Conservation (phyloP, 176 grass and related monocot species). For the Bothriochloa decipiens region DNA sequence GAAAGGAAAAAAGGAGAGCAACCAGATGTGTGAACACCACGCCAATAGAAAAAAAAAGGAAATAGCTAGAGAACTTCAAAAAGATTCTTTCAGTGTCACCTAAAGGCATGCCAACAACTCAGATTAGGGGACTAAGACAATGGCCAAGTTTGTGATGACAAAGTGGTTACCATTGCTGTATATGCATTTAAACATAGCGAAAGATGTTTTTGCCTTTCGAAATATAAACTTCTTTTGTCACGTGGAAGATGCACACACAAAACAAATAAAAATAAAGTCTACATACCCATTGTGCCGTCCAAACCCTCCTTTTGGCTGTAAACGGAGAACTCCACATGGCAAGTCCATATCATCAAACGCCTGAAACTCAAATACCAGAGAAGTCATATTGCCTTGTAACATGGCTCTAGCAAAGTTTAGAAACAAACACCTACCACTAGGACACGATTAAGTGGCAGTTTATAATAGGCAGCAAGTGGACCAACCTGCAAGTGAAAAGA, state of each 20-base stretch:
- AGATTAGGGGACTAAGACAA: neutral
- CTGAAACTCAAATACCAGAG: constrained; percentile 49
- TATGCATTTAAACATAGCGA: constrained; percentile 28
- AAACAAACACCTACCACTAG: constrained; percentile 63
- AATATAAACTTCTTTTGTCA: neutral
- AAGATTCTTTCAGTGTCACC: neutral
- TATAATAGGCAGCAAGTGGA: constrained; percentile 88
- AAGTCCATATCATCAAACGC: constrained; percentile 84
- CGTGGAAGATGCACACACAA: neutral
- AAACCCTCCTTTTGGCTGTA: constrained; percentile 92
- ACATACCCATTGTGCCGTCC: constrained; percentile 83
- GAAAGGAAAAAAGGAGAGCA: neutral
- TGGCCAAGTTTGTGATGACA: neutral
- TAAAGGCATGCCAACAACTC: constrained; percentile 27
- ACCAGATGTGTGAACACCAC: constrained; percentile 1
- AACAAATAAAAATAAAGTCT: constrained; percentile 11
- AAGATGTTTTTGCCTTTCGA: constrained; percentile 14
- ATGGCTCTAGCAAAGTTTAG: neutral
- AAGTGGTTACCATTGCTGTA: neutral
- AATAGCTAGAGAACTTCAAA: neutral
- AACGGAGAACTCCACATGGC: constrained; percentile 82
- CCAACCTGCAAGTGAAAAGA: constrained; percentile 61
- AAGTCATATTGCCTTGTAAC: constrained; percentile 22
- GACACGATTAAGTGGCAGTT: constrained; percentile 74
- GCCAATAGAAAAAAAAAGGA: constrained; percentile 8